phyloP scores from a whole-genome alignment of 1,284 basidiomycete genomes.

The Ustilago esculenta region DNA sequence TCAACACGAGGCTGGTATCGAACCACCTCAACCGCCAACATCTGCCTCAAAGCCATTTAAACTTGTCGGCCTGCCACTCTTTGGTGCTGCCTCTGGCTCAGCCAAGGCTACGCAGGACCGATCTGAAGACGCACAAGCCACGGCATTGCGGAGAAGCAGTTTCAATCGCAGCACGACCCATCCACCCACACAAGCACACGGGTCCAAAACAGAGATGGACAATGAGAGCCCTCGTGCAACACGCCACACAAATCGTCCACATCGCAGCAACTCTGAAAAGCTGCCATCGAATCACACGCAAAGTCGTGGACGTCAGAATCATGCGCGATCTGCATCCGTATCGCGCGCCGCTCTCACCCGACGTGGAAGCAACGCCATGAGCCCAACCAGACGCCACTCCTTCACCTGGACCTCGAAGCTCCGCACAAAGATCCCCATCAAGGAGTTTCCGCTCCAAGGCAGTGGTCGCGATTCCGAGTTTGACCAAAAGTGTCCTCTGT shows the following conservation, averaged over 20 bases:
- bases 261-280: conserved; percentile 27
- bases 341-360: conserved; percentile 22
- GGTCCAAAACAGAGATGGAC: background rate
- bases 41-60: conserved; percentile 15
- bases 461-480: conserved; percentile 55
- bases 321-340: conserved; percentile 19
- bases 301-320: conserved; percentile 3
- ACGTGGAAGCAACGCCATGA: background rate
- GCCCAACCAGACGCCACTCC: conserved; percentile 20
- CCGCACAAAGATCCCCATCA: conserved; percentile 48
- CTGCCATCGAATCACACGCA: background rate
- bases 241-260: background rate
- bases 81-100: conserved; percentile 9
- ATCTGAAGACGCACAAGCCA: background rate
- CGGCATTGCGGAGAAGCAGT: conserved; percentile 16
- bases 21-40: conserved; percentile 15
- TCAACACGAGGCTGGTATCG: conserved; percentile 37
- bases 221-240: background rate
- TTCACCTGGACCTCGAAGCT: conserved; percentile 43
- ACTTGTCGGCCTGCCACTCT: conserved; percentile 30
- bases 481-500: conserved; percentile 51
- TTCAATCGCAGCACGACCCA: conserved; percentile 4
- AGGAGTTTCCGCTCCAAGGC: conserved; percentile 61
- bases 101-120: conserved; percentile 1
- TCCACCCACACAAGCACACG: background rate